These are phyloP conservation scores for Flaveria ramosissima DNA, from an alignment of 129 eudicot genomes.

Conservation along the genomic window DNA sequence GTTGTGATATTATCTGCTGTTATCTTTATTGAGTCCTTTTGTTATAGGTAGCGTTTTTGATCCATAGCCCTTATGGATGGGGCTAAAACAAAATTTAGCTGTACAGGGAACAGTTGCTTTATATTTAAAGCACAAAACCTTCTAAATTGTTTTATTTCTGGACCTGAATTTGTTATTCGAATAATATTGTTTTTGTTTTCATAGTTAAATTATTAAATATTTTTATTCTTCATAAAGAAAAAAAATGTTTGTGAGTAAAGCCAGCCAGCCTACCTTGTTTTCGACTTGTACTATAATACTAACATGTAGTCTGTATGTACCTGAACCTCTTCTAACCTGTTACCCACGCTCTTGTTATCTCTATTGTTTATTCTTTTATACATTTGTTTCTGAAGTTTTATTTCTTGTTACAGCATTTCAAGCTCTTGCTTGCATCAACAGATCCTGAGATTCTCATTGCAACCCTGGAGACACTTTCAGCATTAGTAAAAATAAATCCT, in stretches of 20 bases:
- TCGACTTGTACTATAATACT: neutral
- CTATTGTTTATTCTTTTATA: constrained; percentile 7
- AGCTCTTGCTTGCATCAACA: constrained; percentile 94
- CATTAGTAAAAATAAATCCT: constrained; percentile 83
- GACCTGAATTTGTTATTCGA: neutral
- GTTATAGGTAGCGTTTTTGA: neutral
- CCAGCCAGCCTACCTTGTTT: neutral
- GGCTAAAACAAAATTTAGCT: constrained; percentile 10
- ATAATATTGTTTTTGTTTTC: constrained; percentile 1
- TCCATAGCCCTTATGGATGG: neutral
- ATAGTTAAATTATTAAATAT: neutral
- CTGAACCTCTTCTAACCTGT: neutral
- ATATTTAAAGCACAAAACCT: neutral
- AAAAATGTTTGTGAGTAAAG: neutral
- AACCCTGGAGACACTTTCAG: constrained; percentile 80
- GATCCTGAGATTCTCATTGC: constrained; percentile 92
- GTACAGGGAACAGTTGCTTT: neutral
- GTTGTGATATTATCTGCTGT: neutral
- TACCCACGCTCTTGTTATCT: neutral
- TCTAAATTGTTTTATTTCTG: neutral
- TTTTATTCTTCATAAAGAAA: neutral
- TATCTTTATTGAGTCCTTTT: neutral
- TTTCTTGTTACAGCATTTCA: constrained; percentile 75
- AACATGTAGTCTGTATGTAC: neutral
- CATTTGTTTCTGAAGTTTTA: neutral